Base-by-base conservation (phyloP, 257 asterid species). In the Solanum tarapatanum region DNA sequence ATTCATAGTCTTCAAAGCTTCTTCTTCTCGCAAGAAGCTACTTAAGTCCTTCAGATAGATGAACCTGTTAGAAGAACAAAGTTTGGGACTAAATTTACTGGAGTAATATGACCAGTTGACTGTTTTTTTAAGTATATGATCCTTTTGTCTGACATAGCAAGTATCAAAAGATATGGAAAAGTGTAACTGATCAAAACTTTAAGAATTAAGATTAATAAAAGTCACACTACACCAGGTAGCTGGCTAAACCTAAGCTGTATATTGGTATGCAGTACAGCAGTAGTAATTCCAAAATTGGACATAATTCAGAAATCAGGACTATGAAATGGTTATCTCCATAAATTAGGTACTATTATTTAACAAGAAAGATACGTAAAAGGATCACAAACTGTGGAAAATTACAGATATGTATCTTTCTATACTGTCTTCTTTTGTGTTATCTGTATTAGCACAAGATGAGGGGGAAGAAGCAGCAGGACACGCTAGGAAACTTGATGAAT, bases 11-110 rank as follows among this genome's bases (percentile, higher is more conserved):
- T 95, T 96, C 85, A 92, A 4, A 48, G 98, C 98, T 87, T 95
- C 98, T 26, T 93, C 97, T 73, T 97, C 96, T 4, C 87, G 90
- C 96, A 97, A 88, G 95, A 97, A 97, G 84, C 95, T 95, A 94
- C 90, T 60, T 82, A 97, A 87, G 88, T 97, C 99, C 23, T 94
- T 94, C 19, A 92, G 88, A 91, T 92, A 88, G 88, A 97, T 96
- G 91, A 87, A 94, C 93, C 99, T 97, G 92, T 83, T 62, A 89
- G 55, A 69, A 64, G 36, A 16, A 48, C 80, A 87, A 82, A 28
- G 43, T 30, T 77, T 13, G 41, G 41, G 72, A 58, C 24, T 10
- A 1, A 33, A 82, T 45, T 79, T 82, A 82, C 36, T 35, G 85
- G 23, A 45, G 1, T 74, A n/a, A 45, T 28, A 48, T 48, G 43